These are phyloP conservation scores for Sherardia arvensis DNA, from an alignment of 257 asterid species.

Conservation along the genomic window DNA sequence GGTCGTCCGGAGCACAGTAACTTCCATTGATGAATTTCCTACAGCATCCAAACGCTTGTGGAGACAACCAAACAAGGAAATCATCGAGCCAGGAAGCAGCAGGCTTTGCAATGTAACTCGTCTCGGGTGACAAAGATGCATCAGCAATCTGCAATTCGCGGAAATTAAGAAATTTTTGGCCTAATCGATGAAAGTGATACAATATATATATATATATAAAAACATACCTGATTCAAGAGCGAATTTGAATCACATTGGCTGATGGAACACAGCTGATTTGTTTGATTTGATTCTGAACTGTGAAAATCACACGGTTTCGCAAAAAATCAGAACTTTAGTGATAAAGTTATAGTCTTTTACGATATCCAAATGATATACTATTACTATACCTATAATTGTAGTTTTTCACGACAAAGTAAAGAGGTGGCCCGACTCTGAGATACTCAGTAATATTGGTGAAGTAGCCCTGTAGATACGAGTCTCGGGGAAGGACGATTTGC, in stretches of 20 bases:
- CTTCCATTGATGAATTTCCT: constrained; percentile 79
- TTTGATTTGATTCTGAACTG: constrained; percentile 88
- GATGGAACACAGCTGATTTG: constrained; percentile 91
- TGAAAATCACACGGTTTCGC: constrained; percentile 21
- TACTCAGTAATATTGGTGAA: constrained; percentile 62
- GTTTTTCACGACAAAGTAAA: constrained; percentile 84
- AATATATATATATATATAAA: background rate
- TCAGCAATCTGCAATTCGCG: constrained; percentile 58
- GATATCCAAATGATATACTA: background rate
- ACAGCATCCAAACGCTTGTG: constrained; percentile 98
- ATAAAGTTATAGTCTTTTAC: background rate
- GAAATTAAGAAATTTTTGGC: background rate
- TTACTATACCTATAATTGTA: constrained; percentile 89
- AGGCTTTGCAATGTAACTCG: constrained; percentile 95
- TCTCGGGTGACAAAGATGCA: constrained; percentile 80
- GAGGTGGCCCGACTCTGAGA: constrained; percentile 94
- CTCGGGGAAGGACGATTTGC: constrained; percentile 95
- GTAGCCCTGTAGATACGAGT: constrained; percentile 99
- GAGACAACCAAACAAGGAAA: constrained; percentile 95
- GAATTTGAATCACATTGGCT: constrained; percentile 90
- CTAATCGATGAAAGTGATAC: background rate
- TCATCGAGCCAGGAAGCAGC: constrained; percentile 99
- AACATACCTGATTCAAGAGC: constrained; percentile 80
- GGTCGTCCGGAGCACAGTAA: constrained; percentile 95
- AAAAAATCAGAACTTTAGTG: constrained; percentile 15